Base-by-base conservation (phyloP, 208 protist genomes). In the Vickermania spadyakhi region DNA sequence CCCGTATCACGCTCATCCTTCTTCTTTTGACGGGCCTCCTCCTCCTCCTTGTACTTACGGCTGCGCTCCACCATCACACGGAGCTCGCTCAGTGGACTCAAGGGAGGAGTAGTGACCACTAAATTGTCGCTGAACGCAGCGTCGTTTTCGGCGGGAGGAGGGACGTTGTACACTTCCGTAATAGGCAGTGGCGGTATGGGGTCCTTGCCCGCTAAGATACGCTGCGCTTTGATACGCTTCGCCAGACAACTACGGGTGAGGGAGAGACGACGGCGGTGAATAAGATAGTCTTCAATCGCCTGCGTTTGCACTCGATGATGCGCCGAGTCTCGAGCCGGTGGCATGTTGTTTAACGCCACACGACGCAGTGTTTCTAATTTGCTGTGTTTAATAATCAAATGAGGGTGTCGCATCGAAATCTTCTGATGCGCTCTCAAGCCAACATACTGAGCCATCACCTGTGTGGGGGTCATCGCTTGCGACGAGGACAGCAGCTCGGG, bases 381-480 rank as follows among this genome's bases (percentile, higher is more conserved):
- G 0, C 79, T 86, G 55, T 62, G 68, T 27, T 75, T 59, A 5
- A 85, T 73, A 2, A 90, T 53, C 45, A 60, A 61, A 31, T 53
- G 28, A 1, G 83, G 83, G 68, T 90, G 83, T 11, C 67, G 72
- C 13, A 49, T 56, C 3, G 83, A 56, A 65, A 81, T 85, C 28
- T 27, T 27, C 22, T 28, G 36, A 22, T 60, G 51, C 1, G 60
- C 57, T 0, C 49, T 52, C 25, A 90, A 29, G n/a, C 45, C 56
- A 2, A 90, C 75, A 52, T 85, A 81, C 67, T 90, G 83, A 52
- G 83, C 28, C 72, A 74, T 72, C 52, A 82, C 59, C 13, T 1
- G 28, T 18, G 21, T 1, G 62, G 55, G 0, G 28, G 45, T 52
- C 60, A 64, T 67, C 26, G 41, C 72, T 31, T 60, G 58, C 3